phyloP scores from a whole-genome alignment of 306 rosid genomes.

The Trifolium dubium region DNA sequence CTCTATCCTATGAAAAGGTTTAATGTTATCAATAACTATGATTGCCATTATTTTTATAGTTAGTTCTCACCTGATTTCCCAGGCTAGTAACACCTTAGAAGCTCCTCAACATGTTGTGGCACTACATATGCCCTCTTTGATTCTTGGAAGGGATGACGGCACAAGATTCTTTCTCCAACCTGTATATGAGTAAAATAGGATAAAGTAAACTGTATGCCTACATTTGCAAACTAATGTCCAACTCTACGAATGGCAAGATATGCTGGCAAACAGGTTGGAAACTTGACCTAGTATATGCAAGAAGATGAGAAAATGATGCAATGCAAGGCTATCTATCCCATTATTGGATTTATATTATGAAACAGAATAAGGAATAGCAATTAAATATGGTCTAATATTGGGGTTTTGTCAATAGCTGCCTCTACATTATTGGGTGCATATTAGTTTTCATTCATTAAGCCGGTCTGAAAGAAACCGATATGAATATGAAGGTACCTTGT shows the following conservation, averaged over 20 bases:
- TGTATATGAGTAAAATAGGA: slow-evolving; percentile 50
- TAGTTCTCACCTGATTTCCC: slow-evolving; percentile 72
- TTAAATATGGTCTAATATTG: slow-evolving; percentile 17
- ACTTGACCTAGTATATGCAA: slow-evolving; percentile 9
- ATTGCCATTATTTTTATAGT: slow-evolving; percentile 15
- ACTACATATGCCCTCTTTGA: slow-evolving; percentile 98
- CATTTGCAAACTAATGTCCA: slow-evolving; percentile 20
- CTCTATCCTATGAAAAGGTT: slow-evolving; percentile 13
- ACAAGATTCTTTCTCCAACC: slow-evolving; percentile 92
- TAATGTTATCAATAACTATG: slow-evolving; percentile 25
- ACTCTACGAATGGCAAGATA: slow-evolving; percentile 18
- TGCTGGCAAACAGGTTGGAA: slow-evolving; percentile 16
- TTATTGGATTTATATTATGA: slow-evolving; percentile 28
- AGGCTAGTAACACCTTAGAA: slow-evolving; percentile 86
- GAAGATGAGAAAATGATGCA: slow-evolving; percentile 13
- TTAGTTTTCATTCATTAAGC: slow-evolving; percentile 4
- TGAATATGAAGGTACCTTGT: slow-evolving; percentile 11
- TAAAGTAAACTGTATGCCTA: slow-evolving; percentile 18
- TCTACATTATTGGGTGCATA: slow-evolving; percentile 7
- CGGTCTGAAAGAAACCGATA: slow-evolving; percentile 21
- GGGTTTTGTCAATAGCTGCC: slow-evolving; percentile 29
- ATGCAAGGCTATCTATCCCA: neutral
- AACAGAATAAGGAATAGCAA: slow-evolving; percentile 14
- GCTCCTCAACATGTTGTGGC: slow-evolving; percentile 95
- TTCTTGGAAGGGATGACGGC: slow-evolving; percentile 98